Evolutionary conservation across 2,329 filamentous ascomycete species (phyloP), one percentile per base, ranked within the genome.

Genomic region (Sporothrix curviconia): DNA sequence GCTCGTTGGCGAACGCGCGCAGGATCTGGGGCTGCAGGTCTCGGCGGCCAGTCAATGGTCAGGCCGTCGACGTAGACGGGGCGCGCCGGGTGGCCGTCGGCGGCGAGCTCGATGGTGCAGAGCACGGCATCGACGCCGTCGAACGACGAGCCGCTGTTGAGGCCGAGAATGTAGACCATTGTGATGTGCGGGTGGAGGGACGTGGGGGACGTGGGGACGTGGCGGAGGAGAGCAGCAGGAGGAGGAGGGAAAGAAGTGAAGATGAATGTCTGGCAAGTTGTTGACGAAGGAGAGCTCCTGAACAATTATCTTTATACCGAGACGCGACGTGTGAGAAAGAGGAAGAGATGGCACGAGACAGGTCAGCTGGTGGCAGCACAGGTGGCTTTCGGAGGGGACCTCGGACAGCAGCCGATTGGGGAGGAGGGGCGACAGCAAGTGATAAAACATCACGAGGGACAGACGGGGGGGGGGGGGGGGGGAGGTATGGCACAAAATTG

Each of bases 81-180:
- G 3, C 66, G 62, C 2, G 62, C 24, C 3, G 67, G 67, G 32
- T 69, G 66, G 6, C 66, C 67, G 44, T 69, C 67, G 17, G 64
- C 60, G 6, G 61, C 65, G 30, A 68, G 53, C 1, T 61, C 59
- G 47, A 68, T 67, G 32, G 54, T 62, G 60, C 67, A 68, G 3
- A 68, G 59, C 15, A 68, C 66, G 19, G 62, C 67, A 44, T 69
- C 66, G 5, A 69, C 65, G 5, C 66, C 67, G 47, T 68, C 66
- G 57, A 68, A 68, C 3, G 66, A 67, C 17, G 63, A 66, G 49
- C 65, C 67, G 47, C 67, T 68, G 60, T 69, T 68, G 14, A 68
- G 60, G 17, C 66, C 67, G 34, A 69, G 40, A n/a, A 67, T 66
- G 58, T 67, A 68, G 28, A 58, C 52, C 63, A 65, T 64, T 15